Evolutionary conservation across 2,329 filamentous ascomycete species (phyloP).

Genomic region (Botrytis byssoidea): DNA sequence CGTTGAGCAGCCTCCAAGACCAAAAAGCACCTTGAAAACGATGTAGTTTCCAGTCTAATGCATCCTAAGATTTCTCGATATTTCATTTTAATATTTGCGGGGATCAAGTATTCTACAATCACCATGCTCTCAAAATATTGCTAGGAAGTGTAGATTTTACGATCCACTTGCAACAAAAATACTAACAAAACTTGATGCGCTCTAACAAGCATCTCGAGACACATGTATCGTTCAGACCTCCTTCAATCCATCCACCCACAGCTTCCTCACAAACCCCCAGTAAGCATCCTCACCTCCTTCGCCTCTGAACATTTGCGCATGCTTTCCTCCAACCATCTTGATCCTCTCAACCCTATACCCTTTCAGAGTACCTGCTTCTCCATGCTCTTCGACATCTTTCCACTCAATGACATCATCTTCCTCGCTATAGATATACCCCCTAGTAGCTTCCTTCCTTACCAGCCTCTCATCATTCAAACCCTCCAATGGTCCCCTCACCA

Average conservation of each 20-base stretch:
- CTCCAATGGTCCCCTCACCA: slow-evolving; percentile 32
- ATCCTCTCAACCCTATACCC: slow-evolving; percentile 31
- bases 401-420: slow-evolving; percentile 27
- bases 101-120: not conserved
- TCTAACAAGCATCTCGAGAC: not conserved
- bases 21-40: not conserved
- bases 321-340: slow-evolving; percentile 29
- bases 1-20: not conserved
- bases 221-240: not conserved
- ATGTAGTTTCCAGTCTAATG: not conserved
- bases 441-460: slow-evolving; percentile 22
- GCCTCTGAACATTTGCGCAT: slow-evolving; percentile 34
- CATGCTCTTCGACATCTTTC: slow-evolving; percentile 25
- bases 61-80: not conserved
- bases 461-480: slow-evolving; percentile 27
- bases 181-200: too few relatives aligned
- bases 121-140: not conserved
- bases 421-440: slow-evolving; percentile 36
- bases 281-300: slow-evolving; percentile 33
- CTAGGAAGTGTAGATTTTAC: not conserved
- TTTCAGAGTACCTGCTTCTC: slow-evolving; percentile 20
- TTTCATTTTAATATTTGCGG: not conserved
- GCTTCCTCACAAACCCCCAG: slow-evolving; percentile 31
- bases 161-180: not conserved
- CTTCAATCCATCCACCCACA: slow-evolving; percentile 24